Base-by-base conservation (phyloP, 148 eudicot genomes). In the Chenopodium quinoa region DNA sequence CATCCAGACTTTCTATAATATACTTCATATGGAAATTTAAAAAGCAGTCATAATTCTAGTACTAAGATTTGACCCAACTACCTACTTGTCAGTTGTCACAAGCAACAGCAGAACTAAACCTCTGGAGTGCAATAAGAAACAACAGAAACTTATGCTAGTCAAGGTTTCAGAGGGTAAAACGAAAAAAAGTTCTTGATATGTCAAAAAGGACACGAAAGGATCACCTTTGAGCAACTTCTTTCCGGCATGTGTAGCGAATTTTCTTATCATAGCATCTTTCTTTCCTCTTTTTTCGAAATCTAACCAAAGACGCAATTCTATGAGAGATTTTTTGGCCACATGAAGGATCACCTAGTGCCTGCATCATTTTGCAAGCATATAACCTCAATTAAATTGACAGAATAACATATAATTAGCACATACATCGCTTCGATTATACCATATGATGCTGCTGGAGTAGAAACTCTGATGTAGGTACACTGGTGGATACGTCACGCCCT, bases 401-500 rank as follows among this genome's bases (percentile, higher is more conserved):
- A 78, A 60, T 44, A 79, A 71, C 76, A 75, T 27, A 52, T 37
- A 60, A 44, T 27, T 31, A 50, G 20, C 17, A 48, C 22, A 37
- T 80, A 25, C 7, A 54, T 74, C 31, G 47, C 64, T 80, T 75
- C 65, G 69, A 47, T 7, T 54, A 64, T 83, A 87, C 89, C 87
- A 69, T 75, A 78, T 83, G 83, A 75, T 78, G 87, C 67, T 78
- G 89, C 37, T 87, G 84, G 69, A 80, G 75, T 67, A 81, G 62
- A 80, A 73, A 85, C 60, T 85, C 88, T 77, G 90, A 84, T 54
- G 83, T 79, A 67, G 89, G 86, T 68, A 89, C 82, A 27, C 62
- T 87, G 32, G 81, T 73, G 50, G 91, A 88, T 14, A 84, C 76
- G 32, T 92, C 94, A 71, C 66, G 74, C 48, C 92, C 91, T 75